Conservation (phyloP, 495 filamentous ascomycete genomes). For the Neurospora sp. region DNA sequence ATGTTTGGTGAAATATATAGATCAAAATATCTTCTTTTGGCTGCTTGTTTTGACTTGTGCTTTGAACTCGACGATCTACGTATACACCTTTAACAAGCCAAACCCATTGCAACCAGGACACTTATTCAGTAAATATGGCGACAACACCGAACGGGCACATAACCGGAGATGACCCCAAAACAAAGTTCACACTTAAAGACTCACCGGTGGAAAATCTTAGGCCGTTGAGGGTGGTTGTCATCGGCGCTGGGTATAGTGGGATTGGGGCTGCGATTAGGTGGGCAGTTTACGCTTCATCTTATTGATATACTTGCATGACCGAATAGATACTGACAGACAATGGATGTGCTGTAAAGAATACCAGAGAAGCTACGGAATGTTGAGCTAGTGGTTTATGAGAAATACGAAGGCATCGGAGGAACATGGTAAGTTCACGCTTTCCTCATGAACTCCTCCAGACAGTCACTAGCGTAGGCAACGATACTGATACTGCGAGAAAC, state of each 20-base stretch:
- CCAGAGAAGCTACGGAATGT: slow-evolving; percentile 33
- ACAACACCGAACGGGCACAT: not conserved
- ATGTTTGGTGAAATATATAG: not conserved
- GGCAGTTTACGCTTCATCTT: not conserved
- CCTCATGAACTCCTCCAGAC: not conserved
- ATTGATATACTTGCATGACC: not conserved
- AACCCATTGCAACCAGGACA: not conserved
- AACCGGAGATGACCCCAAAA: not conserved
- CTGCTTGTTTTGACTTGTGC: not conserved
- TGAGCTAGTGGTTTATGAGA: slow-evolving; percentile 35
- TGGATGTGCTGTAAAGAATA: slow-evolving; percentile 17
- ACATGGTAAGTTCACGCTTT: slow-evolving; percentile 24
- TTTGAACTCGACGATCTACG: not conserved
- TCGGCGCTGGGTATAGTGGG: slow-evolving; percentile 42
- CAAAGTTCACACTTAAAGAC: slow-evolving; percentile 27
- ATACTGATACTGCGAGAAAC: not conserved
- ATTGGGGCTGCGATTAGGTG: slow-evolving; percentile 33
- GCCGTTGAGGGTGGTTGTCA: slow-evolving; percentile 36
- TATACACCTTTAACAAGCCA: not conserved
- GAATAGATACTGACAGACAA: slow-evolving; percentile 3
- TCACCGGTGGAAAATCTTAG: slow-evolving; percentile 34
- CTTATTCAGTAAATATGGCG: not conserved
- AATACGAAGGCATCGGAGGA: slow-evolving; percentile 31
- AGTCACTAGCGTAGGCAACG: too few species aligned
- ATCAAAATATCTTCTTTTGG: too few species aligned